These are phyloP conservation scores for Sugiyamaella pinicola DNA, from an alignment of 1,139 yeast genomes.

Conservation along the genomic window DNA sequence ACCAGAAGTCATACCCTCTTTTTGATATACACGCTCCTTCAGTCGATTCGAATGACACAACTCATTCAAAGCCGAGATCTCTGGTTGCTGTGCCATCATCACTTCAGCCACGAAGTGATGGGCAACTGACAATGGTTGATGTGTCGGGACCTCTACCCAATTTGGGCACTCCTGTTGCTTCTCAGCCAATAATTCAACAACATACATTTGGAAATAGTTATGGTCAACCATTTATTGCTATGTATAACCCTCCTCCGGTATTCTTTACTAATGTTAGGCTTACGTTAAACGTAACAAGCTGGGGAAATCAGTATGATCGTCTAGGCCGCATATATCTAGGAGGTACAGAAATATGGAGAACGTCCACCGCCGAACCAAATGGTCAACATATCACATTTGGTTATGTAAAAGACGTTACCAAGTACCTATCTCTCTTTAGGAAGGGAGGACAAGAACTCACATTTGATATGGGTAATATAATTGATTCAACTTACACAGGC, in stretches of 20 bases:
- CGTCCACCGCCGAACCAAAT: constrained; percentile 82
- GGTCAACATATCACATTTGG: constrained; percentile 47
- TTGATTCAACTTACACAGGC: constrained; percentile 61
- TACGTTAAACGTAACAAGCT: constrained; percentile 58
- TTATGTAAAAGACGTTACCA: constrained; percentile 64
- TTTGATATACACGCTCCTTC: not conserved
- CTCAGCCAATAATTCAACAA: constrained; percentile 42
- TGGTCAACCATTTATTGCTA: constrained; percentile 53
- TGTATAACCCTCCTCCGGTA: constrained; percentile 47
- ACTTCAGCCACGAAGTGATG: constrained; percentile 3
- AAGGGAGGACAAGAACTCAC: constrained; percentile 33
- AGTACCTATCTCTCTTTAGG: constrained; percentile 56
- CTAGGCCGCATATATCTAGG: constrained; percentile 70
- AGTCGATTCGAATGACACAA: not conserved
- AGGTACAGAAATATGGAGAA: constrained; percentile 76
- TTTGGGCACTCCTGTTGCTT: constrained; percentile 10
- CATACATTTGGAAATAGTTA: constrained; percentile 60
- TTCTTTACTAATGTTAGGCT: constrained; percentile 63
- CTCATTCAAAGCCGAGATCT: not conserved
- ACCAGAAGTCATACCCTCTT: not conserved
- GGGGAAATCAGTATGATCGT: constrained; percentile 76
- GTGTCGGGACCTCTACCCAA: constrained; percentile 11
- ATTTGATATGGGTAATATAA: constrained; percentile 67
- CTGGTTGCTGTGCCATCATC: not conserved
- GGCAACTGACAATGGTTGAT: constrained; percentile 2